phyloP scores from a whole-genome alignment of 805 yeast species.

The Metschnikowia noctiluminum region DNA sequence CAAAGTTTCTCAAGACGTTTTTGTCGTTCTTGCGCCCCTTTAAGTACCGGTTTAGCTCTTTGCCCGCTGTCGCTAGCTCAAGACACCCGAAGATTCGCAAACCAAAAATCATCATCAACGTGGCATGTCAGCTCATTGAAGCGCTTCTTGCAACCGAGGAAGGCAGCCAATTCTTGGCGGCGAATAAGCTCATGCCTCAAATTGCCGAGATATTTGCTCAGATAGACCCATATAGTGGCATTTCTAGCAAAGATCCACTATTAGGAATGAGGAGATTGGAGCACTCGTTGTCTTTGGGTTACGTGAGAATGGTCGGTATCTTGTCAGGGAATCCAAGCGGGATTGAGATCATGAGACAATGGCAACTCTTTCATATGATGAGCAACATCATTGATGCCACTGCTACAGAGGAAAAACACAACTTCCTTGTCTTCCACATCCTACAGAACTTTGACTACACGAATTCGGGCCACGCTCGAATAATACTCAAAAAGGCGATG shows the following conservation, averaged over 20 bases:
- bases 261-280: slow-evolving; percentile 59
- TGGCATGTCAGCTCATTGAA: slow-evolving; percentile 74
- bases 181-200: slow-evolving; percentile 81
- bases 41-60: slow-evolving; percentile 65
- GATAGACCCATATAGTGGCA: slow-evolving; percentile 75
- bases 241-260: slow-evolving; percentile 69
- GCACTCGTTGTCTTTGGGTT: slow-evolving; percentile 69
- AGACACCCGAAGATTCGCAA: slow-evolving; percentile 30
- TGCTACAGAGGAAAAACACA: slow-evolving; percentile 23
- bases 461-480: slow-evolving; percentile 61
- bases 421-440: slow-evolving; percentile 54
- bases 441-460: slow-evolving; percentile 61
- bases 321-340: slow-evolving; percentile 63
- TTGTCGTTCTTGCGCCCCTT: slow-evolving; percentile 89
- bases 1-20: slow-evolving; percentile 82
- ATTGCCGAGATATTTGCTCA: slow-evolving; percentile 87
- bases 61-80: slow-evolving; percentile 15
- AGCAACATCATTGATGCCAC: slow-evolving; percentile 62
- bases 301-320: slow-evolving; percentile 74
- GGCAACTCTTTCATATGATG: slow-evolving; percentile 82
- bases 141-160: slow-evolving; percentile 58
- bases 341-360: slow-evolving; percentile 62
- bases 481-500: slow-evolving; percentile 62
- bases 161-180: slow-evolving; percentile 64
- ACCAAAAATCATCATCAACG: slow-evolving; percentile 57